Conservation (phyloP, 164 flowering plant species). For the Tetrastigma voinierianum region DNA sequence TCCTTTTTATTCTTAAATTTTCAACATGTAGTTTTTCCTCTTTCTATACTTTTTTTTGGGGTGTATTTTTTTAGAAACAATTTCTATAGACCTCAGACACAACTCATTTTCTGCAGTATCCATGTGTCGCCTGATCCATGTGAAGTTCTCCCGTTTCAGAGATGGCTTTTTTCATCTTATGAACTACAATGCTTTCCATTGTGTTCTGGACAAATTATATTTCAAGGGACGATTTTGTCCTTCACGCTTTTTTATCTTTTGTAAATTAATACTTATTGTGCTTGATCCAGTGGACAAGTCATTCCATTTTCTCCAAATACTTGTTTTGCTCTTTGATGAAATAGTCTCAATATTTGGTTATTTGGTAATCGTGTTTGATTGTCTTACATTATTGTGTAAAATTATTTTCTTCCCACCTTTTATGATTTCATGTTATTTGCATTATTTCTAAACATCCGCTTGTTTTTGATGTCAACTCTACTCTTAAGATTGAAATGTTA, state of each 20-base stretch:
- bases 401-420: not conserved
- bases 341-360: not conserved
- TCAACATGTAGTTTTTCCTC: too few relatives aligned
- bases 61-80: too few relatives aligned
- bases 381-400: not conserved
- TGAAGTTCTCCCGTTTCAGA: not conserved
- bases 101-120: too few relatives aligned
- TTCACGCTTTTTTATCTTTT: not conserved
- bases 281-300: conserved; percentile 12
- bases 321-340: not conserved
- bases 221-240: too few relatives aligned
- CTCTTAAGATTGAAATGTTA: not conserved
- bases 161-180: not conserved
- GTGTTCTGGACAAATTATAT: too few relatives aligned
- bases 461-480: not conserved
- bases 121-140: not conserved
- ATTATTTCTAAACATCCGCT: not conserved
- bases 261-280: not conserved
- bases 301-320: not conserved
- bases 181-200: not conserved
- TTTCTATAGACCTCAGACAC: not conserved
- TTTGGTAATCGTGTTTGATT: not conserved
- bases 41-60: too few relatives aligned
- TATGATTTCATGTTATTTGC: not conserved
- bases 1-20: too few relatives aligned